Percentiles rank a stretch among this genome's conserved stretches.
These are phyloP conservation scores for Magnusiomyces tetraspermus DNA, from an alignment of 1,139 yeast species.

Conservation along the genomic window DNA sequence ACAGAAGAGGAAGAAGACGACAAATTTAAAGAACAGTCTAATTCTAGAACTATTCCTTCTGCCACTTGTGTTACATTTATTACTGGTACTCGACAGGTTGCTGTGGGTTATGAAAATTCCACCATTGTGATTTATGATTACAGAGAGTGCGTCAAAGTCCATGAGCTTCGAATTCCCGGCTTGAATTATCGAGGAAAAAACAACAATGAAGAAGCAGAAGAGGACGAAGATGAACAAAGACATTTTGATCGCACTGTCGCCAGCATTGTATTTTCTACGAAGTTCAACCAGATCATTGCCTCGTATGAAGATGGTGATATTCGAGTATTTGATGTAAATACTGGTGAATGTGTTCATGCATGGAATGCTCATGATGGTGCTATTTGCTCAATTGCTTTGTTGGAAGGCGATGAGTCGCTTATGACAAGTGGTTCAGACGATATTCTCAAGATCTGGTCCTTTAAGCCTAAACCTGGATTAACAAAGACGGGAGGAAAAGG, in stretches of 20 bases:
- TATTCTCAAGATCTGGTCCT: conserved; percentile 24
- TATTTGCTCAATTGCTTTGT: conserved; percentile 19
- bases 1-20: conserved; percentile 6
- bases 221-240: background rate
- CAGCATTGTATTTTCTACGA: conserved; percentile 4
- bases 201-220: background rate
- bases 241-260: background rate
- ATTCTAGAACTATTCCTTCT: background rate
- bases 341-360: conserved; percentile 19
- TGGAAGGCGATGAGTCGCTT: conserved; percentile 15
- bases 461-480: background rate
- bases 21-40: conserved; percentile 5
- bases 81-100: conserved; percentile 16
- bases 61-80: conserved; percentile 13
- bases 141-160: conserved; percentile 20
- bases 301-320: conserved; percentile 19
- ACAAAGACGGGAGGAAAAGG: background rate
- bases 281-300: conserved; percentile 7
- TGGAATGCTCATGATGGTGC: conserved; percentile 24
- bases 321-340: conserved; percentile 16
- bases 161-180: conserved; percentile 9
- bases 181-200: background rate
- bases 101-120: conserved; percentile 24
- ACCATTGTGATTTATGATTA: conserved; percentile 24
- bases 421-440: conserved; percentile 28